A percentile compares a stretch with the other conserved stretches of the same genome.
phyloP scores from a whole-genome alignment of 768 basidiomycete genomes.

The Leccinum aurantiacum region DNA sequence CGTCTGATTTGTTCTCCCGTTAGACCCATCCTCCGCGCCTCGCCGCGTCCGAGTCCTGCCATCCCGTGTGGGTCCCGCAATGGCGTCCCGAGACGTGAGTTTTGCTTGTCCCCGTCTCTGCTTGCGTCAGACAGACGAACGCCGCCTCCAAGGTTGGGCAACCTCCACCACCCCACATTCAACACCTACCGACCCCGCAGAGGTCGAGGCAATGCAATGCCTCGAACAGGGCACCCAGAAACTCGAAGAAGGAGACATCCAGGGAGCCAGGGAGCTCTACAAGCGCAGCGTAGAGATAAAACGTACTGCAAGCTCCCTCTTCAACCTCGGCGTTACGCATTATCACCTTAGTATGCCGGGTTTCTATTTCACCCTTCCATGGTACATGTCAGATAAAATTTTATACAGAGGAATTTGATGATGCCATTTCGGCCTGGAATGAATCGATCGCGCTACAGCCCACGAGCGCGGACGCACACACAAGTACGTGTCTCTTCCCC shows the following conservation, averaged over 20 bases:
- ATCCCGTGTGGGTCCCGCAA: constrained; percentile 9
- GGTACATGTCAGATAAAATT: constrained; percentile 16
- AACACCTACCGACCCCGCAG: constrained; percentile 79
- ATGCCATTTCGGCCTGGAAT: constrained; percentile 84
- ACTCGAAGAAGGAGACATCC: constrained; percentile 83
- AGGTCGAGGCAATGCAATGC: constrained; percentile 73
- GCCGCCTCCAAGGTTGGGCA: constrained; percentile 57
- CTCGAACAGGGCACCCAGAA: constrained; percentile 83
- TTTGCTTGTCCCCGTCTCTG: constrained; percentile 13
- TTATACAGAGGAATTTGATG: constrained; percentile 76
- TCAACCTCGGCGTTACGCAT: constrained; percentile 87
- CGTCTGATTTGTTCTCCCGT: constrained; percentile 20
- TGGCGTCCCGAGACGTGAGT: constrained; percentile 30
- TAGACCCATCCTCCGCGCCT: constrained; percentile 12
- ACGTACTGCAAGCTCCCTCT: constrained; percentile 75
- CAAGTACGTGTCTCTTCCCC: constrained; percentile 54
- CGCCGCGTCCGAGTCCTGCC: constrained; percentile 7
- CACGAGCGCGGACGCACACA: constrained; percentile 82
- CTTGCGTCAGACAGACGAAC: constrained; percentile 2
- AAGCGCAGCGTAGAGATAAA: constrained; percentile 78
- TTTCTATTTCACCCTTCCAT: constrained; percentile 14
- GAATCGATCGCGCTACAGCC: constrained; percentile 81
- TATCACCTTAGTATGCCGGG: constrained; percentile 76
- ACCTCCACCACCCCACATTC: constrained; percentile 80
- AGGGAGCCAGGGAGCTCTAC: constrained; percentile 75